Evolutionary conservation across 2,329 filamentous ascomycete species (phyloP), one percentile per base, ranked within the genome.

Genomic region (Trichophyton schoenleinii): DNA sequence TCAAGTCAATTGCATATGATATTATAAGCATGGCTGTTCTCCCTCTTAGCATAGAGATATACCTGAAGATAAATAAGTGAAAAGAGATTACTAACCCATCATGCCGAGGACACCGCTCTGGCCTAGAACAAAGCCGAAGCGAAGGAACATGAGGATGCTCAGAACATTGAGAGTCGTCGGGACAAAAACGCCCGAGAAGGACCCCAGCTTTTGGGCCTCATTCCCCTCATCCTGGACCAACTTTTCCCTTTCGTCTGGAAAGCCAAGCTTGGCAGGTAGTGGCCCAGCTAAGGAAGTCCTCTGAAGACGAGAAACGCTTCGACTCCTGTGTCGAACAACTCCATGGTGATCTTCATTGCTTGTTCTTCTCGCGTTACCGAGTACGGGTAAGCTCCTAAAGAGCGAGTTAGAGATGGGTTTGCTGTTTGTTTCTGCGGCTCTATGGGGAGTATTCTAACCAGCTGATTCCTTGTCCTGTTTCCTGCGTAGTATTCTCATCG

Each of bases 91-190:
- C 79, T 72, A 77, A 88, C 88, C 87, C 70, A 95, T 77, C 73
- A 91, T 94, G 58, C 89, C 90, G 49, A 92, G 65, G 52, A 95
- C 78, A 22, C 90, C 90, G 64, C 87, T 82, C 70, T 92, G 87
- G 7, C 89, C 90, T 22, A 95, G 78, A 62, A 95, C 88, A 67
- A 90, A 85, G 22, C 90, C 89, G 72, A 95, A 95, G 22, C 90
- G 84, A 68, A 95, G 79, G 75, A 95, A 95, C 89, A 95, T 95
- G 64, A 95, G 81, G 73, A 95, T 95, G 68, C 88, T 92, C 66
- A 95, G 77, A 48, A 95, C 90, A 72, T 94, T 95, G 66, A 95
- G 78, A 64, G 87, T 91, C n/a, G 90, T 90, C 1, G 90, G 90
- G 15, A 95, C 87, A 71, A 91, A 95, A 57, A 95, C 87, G 6